Conservation (phyloP, 2,329 filamentous ascomycete genomes). For the Chrysoporthe deuterocubensis region DNA sequence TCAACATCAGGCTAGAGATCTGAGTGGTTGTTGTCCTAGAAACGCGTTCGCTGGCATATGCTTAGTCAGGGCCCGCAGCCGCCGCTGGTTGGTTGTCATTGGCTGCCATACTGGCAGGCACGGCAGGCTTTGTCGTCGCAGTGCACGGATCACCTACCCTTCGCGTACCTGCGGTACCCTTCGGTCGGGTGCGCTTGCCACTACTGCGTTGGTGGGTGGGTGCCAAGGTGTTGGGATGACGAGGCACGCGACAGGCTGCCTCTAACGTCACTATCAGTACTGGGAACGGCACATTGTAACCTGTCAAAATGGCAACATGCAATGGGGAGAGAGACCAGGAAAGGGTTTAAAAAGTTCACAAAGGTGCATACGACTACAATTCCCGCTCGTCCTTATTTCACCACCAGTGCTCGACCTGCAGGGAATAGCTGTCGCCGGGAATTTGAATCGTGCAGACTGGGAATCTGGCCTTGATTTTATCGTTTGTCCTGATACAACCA, state of each 20-base stretch:
- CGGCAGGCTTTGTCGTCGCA: constrained; percentile 1
- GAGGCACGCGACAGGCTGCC: not conserved
- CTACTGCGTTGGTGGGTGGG: too few species aligned
- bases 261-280: constrained; percentile 1
- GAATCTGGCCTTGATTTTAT: not conserved
- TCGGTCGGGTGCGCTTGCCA: not conserved
- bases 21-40: constrained; percentile 27
- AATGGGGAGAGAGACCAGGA: not conserved
- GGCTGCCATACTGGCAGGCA: too few species aligned
- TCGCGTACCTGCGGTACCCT: not conserved
- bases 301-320: not conserved
- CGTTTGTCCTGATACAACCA: not conserved
- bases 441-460: not conserved
- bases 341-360: not conserved
- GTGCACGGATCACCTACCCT: constrained; percentile 3
- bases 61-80: constrained; percentile 14
- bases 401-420: too few species aligned
- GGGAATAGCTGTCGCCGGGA: not conserved
- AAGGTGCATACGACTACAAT: not conserved
- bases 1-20: constrained; percentile 8
- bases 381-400: not conserved
- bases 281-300: too few species aligned
- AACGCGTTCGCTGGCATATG: constrained; percentile 22
- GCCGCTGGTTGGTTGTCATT: constrained; percentile 9
- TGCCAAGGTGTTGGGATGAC: not conserved